Evolutionary conservation across 306 rosid species (phyloP).

Genomic region (Inga leiocalycina): DNA sequence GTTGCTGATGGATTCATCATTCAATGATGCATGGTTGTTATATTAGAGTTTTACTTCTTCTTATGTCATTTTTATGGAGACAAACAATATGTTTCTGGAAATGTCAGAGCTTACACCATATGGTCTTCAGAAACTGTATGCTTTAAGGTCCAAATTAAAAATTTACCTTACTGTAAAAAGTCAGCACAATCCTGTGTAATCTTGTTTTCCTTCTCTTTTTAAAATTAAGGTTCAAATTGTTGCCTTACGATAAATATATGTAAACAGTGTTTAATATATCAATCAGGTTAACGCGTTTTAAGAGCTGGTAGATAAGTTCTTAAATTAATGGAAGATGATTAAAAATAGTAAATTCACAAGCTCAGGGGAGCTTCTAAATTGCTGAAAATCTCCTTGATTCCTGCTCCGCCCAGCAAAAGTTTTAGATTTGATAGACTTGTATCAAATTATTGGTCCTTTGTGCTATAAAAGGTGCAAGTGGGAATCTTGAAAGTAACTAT

Average conservation of each 20-base stretch:
- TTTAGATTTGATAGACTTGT: neutral
- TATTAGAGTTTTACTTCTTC: neutral
- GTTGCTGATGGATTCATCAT: neutral
- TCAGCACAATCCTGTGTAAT: neutral
- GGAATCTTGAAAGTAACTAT: neutral
- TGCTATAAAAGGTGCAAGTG: slow-evolving; percentile 18
- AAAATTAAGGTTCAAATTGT: neutral
- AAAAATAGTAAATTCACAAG: neutral
- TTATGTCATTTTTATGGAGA: neutral
- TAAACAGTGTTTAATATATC: neutral
- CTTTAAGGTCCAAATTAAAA: neutral
- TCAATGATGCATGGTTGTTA: neutral
- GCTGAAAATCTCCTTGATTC: slow-evolving; percentile 20
- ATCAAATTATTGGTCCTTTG: slow-evolving; percentile 13
- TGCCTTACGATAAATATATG: neutral
- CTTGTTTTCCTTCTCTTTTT: neutral
- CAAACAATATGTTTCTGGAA: slow-evolving; percentile 3
- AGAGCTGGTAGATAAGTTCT: neutral
- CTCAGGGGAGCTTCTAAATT: neutral
- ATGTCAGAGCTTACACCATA: slow-evolving; percentile 22
- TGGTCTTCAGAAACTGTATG: slow-evolving; percentile 1
- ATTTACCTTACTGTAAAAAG: neutral
- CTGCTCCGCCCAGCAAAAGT: slow-evolving; percentile 11
- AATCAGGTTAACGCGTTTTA: neutral
- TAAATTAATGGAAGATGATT: neutral